Base-by-base conservation (phyloP, 1,139 yeast species). In the Hyphopichia khmerensis region DNA sequence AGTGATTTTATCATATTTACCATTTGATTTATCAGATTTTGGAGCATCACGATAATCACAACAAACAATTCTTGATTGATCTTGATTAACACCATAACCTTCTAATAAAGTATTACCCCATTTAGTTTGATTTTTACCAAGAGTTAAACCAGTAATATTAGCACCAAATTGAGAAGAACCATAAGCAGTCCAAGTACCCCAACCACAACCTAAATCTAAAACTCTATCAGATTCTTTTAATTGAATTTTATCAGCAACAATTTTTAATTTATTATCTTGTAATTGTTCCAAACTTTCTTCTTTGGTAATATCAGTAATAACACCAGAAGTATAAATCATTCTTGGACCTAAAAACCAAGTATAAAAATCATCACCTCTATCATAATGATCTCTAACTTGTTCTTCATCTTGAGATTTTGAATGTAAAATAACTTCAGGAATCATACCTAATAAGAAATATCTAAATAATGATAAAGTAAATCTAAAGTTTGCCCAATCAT, bases 281-380 rank as follows among this genome's bases (percentile, higher is more conserved):
- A 90, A 63, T 68, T 88, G 79, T 69, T 89, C 97, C 54, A 89
- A 77, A 41, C 95, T 60, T 72, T 89, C 96, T 62, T 82, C 90
- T 41, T 63, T 67, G 50, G 75, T 71, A 57, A 82, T 83, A 63
- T 89, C 96, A 47, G 82, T 65, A 58, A 90, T 84, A 43, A 87
- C 72, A 61, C 97, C 96, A 30, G 95, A 83, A 38, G 96, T 90
- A 70, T 89, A 90, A 62, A 89, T 78, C 96, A 89, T 89, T 67
- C 96, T 82, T 52, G 96, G 95, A 45, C 96, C 97, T 56, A 89
- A 75, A 72, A 89, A 89, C 95, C 95, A 89, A 43, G 90, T 72
- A 79, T 89, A 90, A 67, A 90, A 89, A 68, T 90, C 96, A 62
- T 89, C 96, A 67, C 97, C 96, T 56, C 97, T 87, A 72, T 90